phyloP scores from a whole-genome alignment of 2,329 filamentous ascomycete genomes.

The Byssochlamys sp. region DNA sequence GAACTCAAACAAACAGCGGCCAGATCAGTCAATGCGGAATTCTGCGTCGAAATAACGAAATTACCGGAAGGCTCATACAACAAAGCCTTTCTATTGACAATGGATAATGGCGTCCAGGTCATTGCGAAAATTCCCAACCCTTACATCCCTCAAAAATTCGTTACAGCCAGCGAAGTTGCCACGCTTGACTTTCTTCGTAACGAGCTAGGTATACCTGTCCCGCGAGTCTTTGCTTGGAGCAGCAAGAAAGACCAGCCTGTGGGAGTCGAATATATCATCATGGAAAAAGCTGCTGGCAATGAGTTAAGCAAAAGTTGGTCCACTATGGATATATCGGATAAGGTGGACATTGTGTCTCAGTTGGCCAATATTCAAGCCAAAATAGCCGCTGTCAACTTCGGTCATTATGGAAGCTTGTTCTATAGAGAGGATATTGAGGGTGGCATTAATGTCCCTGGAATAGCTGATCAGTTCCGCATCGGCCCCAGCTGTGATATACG shows the following conservation, averaged over 20 bases:
- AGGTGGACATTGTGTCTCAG: conserved; percentile 7
- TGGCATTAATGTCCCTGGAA: conserved; percentile 1
- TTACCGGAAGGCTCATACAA: conserved; percentile 17
- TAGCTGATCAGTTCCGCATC: conserved; percentile 3
- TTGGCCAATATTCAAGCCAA: conserved; percentile 7
- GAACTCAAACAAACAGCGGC: conserved; percentile 23
- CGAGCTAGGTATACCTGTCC: conserved; percentile 21
- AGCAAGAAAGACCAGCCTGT: conserved; percentile 21
- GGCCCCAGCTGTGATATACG: not conserved
- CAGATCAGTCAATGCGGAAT: conserved; percentile 16
- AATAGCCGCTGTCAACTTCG: conserved; percentile 8
- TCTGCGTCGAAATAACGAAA: conserved; percentile 24
- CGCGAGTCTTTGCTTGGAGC: conserved; percentile 22
- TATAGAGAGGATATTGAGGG: conserved; percentile 5
- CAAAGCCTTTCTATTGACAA: conserved; percentile 21
- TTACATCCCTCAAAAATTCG: conserved; percentile 8
- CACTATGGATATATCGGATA: conserved; percentile 6
- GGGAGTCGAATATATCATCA: conserved; percentile 29
- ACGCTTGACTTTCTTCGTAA: conserved; percentile 26
- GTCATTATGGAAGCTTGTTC: conserved; percentile 8
- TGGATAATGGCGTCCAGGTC: conserved; percentile 10
- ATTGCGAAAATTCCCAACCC: conserved; percentile 12
- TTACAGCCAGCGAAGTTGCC: conserved; percentile 28
- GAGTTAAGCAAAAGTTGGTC: conserved; percentile 6
- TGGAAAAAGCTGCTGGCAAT: conserved; percentile 16